phyloP scores from a whole-genome alignment of 495 filamentous ascomycete genomes.

The Neurospora terricola region DNA sequence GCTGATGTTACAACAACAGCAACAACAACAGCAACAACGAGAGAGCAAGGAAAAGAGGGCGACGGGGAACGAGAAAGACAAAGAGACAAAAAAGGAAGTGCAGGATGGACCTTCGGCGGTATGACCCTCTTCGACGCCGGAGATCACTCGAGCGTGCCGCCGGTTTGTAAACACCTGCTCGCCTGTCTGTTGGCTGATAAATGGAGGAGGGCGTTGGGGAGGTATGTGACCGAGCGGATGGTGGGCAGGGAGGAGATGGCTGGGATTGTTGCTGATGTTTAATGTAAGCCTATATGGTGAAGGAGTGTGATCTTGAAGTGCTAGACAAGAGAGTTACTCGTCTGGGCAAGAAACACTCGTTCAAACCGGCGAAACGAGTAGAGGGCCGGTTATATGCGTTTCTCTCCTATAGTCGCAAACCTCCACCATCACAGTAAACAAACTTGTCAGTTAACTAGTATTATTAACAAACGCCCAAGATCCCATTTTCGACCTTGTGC shows the following conservation, averaged over 20 bases:
- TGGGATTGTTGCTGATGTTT: constrained; percentile 63
- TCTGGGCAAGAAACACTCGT: no score
- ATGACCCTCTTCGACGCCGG: constrained; percentile 20
- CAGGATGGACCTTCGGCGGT: constrained; percentile 30
- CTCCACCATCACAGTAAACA: background rate
- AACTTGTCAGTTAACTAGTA: background rate
- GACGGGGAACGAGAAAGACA: background rate
- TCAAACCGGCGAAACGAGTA: background rate
- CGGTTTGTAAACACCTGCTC: constrained; percentile 82
- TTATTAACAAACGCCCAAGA: background rate
- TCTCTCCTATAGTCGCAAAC: background rate
- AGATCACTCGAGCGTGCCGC: constrained; percentile 20
- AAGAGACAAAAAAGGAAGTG: background rate
- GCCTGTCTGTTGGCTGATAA: constrained; percentile 70
- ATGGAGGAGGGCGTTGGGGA: constrained; percentile 46
- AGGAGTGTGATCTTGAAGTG: no score
- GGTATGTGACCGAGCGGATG: constrained; percentile 41
- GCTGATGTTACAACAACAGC: no score
- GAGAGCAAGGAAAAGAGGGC: no score
- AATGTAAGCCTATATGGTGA: background rate
- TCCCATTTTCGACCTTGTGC: background rate
- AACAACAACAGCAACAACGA: no score
- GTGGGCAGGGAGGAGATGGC: constrained; percentile 60
- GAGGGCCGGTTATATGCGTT: background rate
- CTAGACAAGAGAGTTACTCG: no score